Percentiles rank a stretch among this genome's conserved stretches.
Evolutionary conservation across 2,329 filamentous ascomycete genomes (phyloP).

Genomic region (Colletotrichum limetticola): DNA sequence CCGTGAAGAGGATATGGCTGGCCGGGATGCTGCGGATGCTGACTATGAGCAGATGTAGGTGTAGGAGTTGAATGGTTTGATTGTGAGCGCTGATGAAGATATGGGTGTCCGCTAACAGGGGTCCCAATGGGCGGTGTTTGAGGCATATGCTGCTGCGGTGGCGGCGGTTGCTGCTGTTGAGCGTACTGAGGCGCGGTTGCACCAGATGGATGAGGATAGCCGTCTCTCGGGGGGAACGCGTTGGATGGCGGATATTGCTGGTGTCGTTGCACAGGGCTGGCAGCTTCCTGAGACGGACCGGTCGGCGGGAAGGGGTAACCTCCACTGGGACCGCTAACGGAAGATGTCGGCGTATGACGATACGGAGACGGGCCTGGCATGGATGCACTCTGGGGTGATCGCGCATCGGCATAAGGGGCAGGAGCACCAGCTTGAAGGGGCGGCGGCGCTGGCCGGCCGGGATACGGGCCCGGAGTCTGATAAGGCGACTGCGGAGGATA

Average conservation of each 20-base stretch:
- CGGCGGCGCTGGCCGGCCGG: slow-evolving; percentile 53
- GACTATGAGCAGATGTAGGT: slow-evolving; percentile 70
- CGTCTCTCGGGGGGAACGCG: slow-evolving; percentile 57
- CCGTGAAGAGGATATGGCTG: slow-evolving; percentile 58
- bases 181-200: slow-evolving; percentile 44
- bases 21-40: slow-evolving; percentile 65
- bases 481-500: slow-evolving; percentile 54
- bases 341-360: slow-evolving; percentile 60
- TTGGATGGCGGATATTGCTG: slow-evolving; percentile 59
- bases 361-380: slow-evolving; percentile 60
- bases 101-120: slow-evolving; percentile 47
- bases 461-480: slow-evolving; percentile 54
- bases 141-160: slow-evolving; percentile 48
- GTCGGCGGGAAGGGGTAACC: slow-evolving; percentile 64
- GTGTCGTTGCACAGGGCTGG: slow-evolving; percentile 63
- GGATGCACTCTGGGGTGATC: slow-evolving; percentile 60
- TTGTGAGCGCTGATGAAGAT: slow-evolving; percentile 60
- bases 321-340: slow-evolving; percentile 50
- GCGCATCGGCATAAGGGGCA: slow-evolving; percentile 56
- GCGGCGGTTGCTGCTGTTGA: slow-evolving; percentile 47
- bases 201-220: slow-evolving; percentile 53
- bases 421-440: slow-evolving; percentile 53
- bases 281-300: slow-evolving; percentile 53
- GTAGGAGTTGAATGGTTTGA: slow-evolving; percentile 70
- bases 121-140: slow-evolving; percentile 57